These are phyloP conservation scores for Phytophthora melonis DNA, from an alignment of 352 stramenopile genomes.

Conservation along the genomic window DNA sequence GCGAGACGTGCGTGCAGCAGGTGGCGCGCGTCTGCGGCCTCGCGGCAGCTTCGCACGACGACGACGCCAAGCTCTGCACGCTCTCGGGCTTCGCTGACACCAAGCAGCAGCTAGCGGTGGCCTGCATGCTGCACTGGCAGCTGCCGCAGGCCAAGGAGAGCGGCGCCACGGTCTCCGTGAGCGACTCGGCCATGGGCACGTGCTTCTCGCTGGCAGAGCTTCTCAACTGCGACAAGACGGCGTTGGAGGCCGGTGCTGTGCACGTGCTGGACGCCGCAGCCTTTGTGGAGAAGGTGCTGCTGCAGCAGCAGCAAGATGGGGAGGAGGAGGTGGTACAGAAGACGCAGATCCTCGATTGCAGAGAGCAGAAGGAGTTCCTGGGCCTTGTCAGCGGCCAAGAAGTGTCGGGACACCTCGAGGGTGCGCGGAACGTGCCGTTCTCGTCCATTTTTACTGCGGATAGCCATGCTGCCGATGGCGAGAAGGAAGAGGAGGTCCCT, in stretches of 20 bases:
- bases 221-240: constrained; percentile 48
- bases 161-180: constrained; percentile 34
- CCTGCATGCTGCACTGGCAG: constrained; percentile 63
- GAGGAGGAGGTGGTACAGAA: constrained; percentile 21
- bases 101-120: constrained; percentile 60
- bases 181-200: constrained; percentile 34
- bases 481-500: constrained; percentile 37
- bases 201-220: constrained; percentile 52
- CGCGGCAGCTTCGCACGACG: constrained; percentile 1
- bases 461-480: constrained; percentile 29
- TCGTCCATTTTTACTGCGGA: constrained; percentile 49
- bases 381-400: constrained; percentile 46
- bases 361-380: constrained; percentile 57
- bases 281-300: constrained; percentile 45
- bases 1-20: constrained; percentile 37
- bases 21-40: constrained; percentile 41
- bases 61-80: constrained; percentile 31
- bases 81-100: constrained; percentile 43
- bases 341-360: constrained; percentile 64
- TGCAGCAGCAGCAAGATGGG: constrained; percentile 24
- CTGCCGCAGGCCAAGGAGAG: constrained; percentile 36
- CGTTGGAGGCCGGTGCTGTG: constrained; percentile 34
- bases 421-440: constrained; percentile 64
- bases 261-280: constrained; percentile 29
- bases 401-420: constrained; percentile 66